Percentiles rank a stretch among this genome's conserved stretches.
Conservation (phyloP, 169 alveolate species). For the Blepharisma undulans region DNA sequence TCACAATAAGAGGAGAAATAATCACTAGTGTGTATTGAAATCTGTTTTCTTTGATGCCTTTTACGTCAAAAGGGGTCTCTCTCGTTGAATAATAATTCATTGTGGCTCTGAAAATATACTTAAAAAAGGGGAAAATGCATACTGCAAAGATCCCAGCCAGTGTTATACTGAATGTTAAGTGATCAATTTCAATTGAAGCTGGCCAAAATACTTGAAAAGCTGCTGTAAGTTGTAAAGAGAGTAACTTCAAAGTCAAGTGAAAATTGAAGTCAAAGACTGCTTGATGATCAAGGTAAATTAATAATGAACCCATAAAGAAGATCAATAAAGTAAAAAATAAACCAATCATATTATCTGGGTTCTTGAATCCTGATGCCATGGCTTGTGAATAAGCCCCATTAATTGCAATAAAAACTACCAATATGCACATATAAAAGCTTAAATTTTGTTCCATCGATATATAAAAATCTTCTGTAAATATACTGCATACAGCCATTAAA, state of each 20-base stretch:
- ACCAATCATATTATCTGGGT: constrained; percentile 33
- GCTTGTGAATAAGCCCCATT: not conserved
- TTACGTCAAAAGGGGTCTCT: not conserved
- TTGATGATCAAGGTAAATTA: constrained; percentile 27
- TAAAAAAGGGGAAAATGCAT: constrained; percentile 13
- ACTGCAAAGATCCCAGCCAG: not conserved
- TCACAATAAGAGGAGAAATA: not conserved
- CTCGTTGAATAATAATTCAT: constrained; percentile 1
- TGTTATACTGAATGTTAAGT: not conserved
- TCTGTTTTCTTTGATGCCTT: not conserved
- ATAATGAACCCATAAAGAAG: not conserved
- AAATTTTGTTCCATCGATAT: not conserved
- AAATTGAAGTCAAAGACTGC: constrained; percentile 15
- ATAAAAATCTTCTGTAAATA: not conserved
- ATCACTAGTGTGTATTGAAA: not conserved
- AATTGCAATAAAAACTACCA: not conserved
- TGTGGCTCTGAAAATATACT: constrained; percentile 9
- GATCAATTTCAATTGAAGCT: not conserved
- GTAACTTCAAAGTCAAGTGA: constrained; percentile 4
- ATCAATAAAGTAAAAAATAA: not conserved
- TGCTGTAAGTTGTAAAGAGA: not conserved
- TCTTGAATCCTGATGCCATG: not conserved
- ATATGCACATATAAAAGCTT: not conserved
- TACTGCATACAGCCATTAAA: not conserved
- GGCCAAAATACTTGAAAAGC: not conserved